A percentile compares a stretch with the other conserved stretches of the same genome.
phyloP scores from a whole-genome alignment of 345 rosid species.

The Eucalyptus camaldulensis region DNA sequence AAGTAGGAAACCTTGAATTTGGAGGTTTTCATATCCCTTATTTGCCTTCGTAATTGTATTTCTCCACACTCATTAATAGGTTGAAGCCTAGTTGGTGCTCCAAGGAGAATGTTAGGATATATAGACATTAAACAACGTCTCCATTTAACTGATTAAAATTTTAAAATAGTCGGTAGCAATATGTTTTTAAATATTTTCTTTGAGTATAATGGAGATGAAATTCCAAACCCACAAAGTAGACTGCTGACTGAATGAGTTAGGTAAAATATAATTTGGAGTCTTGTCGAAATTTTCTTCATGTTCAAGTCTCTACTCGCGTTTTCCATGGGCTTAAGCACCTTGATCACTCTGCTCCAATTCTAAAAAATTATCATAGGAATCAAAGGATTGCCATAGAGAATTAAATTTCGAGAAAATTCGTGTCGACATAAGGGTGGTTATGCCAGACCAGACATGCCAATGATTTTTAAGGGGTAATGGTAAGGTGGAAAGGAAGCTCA shows the following conservation, averaged over 20 bases:
- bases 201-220: not conserved
- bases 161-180: not conserved
- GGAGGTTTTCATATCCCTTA: not conserved
- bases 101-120: not conserved
- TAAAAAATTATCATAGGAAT: too few relatives aligned
- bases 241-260: not conserved
- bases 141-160: not conserved
- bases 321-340: too few relatives aligned
- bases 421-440: too few relatives aligned
- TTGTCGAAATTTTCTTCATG: not conserved
- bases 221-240: not conserved
- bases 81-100: not conserved
- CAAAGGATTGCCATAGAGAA: too few relatives aligned
- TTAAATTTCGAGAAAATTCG: fast-evolving
- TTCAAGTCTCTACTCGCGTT: too few relatives aligned
- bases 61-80: not conserved
- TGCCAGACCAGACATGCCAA: fast-evolving
- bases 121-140: not conserved
- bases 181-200: not conserved
- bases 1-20: not conserved
- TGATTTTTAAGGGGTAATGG: too few relatives aligned
- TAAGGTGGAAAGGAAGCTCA: too few relatives aligned
- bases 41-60: not conserved
- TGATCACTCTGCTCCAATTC: too few relatives aligned
- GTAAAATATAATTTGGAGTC: not conserved